phyloP scores from a whole-genome alignment of 1,139 yeast genomes.

The Pichia sp. region DNA sequence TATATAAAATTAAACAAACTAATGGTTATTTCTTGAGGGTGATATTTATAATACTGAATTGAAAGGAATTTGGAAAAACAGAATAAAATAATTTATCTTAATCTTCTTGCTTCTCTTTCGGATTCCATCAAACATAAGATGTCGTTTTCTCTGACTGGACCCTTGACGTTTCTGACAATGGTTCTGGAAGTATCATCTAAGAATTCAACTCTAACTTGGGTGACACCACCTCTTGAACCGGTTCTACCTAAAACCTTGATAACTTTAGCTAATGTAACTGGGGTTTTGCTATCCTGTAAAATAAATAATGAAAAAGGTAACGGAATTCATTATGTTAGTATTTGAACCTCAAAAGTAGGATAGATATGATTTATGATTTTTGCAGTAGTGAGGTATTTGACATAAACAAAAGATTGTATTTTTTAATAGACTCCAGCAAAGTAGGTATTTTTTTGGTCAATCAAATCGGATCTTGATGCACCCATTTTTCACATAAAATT shows the following conservation, averaged over 20 bases:
- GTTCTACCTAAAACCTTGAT: conserved; percentile 99
- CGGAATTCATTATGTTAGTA: background rate
- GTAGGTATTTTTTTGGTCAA: too few species aligned
- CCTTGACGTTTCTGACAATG: conserved; percentile 99
- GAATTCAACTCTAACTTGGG: conserved; percentile 99
- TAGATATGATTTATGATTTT: too few species aligned
- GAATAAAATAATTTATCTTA: conserved; percentile 33
- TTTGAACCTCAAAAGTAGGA: background rate
- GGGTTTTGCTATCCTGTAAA: conserved; percentile 72
- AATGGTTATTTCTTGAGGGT: too few species aligned
- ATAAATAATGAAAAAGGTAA: background rate
- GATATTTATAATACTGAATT: too few species aligned
- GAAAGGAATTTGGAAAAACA: background rate
- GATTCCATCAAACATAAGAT: conserved; percentile 99
- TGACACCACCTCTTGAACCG: conserved; percentile 99
- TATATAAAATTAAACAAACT: too few species aligned
- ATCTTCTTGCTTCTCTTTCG: conserved; percentile 96
- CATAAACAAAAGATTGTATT: too few species aligned
- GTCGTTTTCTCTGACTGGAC: conserved; percentile 99
- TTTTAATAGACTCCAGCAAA: too few species aligned
- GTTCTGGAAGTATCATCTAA: conserved; percentile 97
- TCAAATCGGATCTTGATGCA: too few species aligned
- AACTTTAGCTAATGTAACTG: conserved; percentile 99
- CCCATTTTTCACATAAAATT: too few species aligned
- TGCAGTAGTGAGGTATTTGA: too few species aligned